Conservation (phyloP, 352 stramenopile species). For the Albugo candida region DNA sequence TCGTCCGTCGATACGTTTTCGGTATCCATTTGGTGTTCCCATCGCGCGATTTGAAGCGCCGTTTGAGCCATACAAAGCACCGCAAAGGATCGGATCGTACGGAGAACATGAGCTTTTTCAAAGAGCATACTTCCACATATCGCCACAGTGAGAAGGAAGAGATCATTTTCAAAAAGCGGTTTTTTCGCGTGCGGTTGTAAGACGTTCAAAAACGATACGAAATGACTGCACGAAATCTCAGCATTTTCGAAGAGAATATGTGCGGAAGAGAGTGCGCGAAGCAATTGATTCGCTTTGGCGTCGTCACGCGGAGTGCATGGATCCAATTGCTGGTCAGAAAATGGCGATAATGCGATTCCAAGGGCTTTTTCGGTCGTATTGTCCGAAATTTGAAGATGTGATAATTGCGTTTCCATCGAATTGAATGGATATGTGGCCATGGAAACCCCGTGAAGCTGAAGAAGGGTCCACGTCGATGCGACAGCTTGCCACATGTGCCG, state of each 20-base stretch:
- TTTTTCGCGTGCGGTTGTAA: conserved; percentile 29
- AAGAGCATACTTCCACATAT: conserved; percentile 61
- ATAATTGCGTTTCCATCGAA: no score
- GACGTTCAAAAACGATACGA: conserved; percentile 20
- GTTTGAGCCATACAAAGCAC: conserved; percentile 65
- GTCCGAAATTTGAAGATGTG: no score
- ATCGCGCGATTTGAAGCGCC: conserved; percentile 34
- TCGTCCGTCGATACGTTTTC: conserved; percentile 7
- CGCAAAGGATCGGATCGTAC: conserved; percentile 56
- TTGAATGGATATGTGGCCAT: background rate
- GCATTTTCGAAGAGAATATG: conserved; percentile 33
- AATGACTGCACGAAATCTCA: conserved; percentile 26
- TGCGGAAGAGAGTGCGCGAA: conserved; percentile 34
- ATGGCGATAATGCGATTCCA: no score
- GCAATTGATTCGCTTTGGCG: conserved; percentile 46
- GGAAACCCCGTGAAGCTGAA: background rate
- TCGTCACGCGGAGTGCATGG: conserved; percentile 57
- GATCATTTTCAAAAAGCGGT: conserved; percentile 47
- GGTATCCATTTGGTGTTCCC: conserved; percentile 14
- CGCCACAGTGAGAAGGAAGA: conserved; percentile 53
- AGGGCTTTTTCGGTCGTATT: no score
- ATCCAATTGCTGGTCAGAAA: conserved; percentile 31
- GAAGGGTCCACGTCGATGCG: background rate
- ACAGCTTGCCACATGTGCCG: background rate
- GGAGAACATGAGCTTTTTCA: conserved; percentile 57